Conservation (phyloP, 148 eudicot species). For the Dianthus caryophyllus region DNA sequence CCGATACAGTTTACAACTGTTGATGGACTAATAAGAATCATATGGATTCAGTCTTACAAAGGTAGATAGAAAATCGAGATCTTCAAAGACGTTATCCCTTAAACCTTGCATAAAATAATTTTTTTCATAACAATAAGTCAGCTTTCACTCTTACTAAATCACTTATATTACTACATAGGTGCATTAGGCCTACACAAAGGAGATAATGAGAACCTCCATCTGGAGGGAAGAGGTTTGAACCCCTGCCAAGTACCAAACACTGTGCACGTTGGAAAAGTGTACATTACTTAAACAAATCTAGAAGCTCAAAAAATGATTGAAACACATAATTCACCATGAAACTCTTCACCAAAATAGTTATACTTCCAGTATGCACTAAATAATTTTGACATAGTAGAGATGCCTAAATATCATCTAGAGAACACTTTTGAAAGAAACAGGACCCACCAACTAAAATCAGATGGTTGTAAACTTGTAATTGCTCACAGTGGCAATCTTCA, state of each 20-base stretch:
- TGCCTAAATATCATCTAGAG: constrained; percentile 9
- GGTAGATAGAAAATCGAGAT: neutral
- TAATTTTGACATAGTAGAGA: constrained; percentile 11
- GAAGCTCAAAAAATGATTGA: neutral
- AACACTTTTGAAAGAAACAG: constrained; percentile 27
- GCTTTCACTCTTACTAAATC: neutral
- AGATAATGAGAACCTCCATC: neutral
- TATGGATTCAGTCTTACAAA: neutral
- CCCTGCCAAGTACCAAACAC: neutral
- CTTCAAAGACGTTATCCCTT: neutral
- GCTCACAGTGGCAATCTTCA: constrained; percentile 38
- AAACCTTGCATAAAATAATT: neutral
- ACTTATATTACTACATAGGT: neutral
- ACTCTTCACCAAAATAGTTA: constrained; percentile 10
- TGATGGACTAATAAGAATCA: neutral
- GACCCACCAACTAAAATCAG: constrained; percentile 45
- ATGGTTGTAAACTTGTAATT: constrained; percentile 19
- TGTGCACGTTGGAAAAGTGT: neutral
- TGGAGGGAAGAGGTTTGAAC: neutral
- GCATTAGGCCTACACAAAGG: neutral
- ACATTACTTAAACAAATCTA: neutral
- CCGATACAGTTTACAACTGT: neutral
- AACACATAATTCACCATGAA: neutral
- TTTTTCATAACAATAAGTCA: neutral
- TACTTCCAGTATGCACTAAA: constrained; percentile 15